A percentile compares a stretch with the other conserved stretches of the same genome.
Conservation (phyloP, 75 land plant species). For the Ceratopteris richardii region DNA sequence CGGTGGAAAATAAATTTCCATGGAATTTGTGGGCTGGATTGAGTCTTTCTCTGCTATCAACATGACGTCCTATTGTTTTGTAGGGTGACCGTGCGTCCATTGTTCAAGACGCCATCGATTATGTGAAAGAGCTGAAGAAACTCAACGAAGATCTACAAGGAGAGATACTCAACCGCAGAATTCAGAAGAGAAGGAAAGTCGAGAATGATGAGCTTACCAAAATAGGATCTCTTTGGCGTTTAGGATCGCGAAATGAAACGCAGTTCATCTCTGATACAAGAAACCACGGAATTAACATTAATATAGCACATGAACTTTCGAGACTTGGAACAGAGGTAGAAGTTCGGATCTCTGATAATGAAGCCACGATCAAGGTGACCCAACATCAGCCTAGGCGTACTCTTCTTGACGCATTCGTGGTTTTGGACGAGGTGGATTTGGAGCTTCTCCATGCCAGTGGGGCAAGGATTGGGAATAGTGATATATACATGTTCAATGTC, state of each 20-base stretch:
- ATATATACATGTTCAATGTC: constrained; percentile 71
- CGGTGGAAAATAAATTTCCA: background rate
- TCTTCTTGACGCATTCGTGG: constrained; percentile 29
- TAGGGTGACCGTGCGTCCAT: constrained; percentile 79
- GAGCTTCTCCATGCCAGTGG: constrained; percentile 79
- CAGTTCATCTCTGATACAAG: background rate
- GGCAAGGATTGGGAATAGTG: constrained; percentile 62
- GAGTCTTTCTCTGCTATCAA: background rate
- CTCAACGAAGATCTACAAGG: constrained; percentile 20
- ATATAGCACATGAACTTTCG: constrained; percentile 27
- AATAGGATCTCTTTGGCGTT: background rate
- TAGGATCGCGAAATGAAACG: background rate
- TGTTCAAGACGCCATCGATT: constrained; percentile 75
- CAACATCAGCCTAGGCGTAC: constrained; percentile 40
- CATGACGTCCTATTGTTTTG: background rate
- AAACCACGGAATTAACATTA: background rate
- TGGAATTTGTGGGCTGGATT: background rate
- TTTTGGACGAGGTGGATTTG: constrained; percentile 69
- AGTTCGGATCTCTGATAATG: constrained; percentile 74
- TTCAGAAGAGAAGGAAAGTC: background rate
- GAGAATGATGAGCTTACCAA: background rate
- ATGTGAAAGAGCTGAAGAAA: constrained; percentile 73
- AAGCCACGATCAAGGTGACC: constrained; percentile 72
- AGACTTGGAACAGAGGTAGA: constrained; percentile 59
- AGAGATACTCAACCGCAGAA: background rate